Evolutionary conservation across 768 basidiomycete genomes (phyloP).

Genomic region (Amanita thiersii): DNA sequence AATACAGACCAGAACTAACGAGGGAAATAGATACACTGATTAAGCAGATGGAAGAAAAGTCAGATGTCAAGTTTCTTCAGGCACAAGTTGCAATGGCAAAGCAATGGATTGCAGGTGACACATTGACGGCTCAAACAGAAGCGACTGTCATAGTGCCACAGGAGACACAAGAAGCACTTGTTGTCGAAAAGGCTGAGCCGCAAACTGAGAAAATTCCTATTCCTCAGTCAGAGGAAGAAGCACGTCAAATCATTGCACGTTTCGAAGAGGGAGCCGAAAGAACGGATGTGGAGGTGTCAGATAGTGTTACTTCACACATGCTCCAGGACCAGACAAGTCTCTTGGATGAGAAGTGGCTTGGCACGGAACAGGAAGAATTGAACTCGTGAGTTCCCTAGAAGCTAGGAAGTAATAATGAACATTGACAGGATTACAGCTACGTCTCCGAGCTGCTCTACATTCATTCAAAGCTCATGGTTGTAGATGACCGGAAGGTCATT

Average conservation of each 20-base stretch:
- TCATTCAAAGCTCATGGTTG: constrained; percentile 89
- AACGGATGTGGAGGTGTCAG: constrained; percentile 58
- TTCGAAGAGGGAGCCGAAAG: constrained; percentile 69
- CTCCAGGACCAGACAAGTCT: constrained; percentile 54
- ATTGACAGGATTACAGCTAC: constrained; percentile 39
- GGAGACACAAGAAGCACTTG: constrained; percentile 39
- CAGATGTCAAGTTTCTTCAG: constrained; percentile 74
- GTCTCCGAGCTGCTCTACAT: constrained; percentile 79
- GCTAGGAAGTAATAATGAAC: constrained; percentile 5
- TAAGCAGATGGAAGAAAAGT: constrained; percentile 59
- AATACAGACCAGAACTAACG: background rate
- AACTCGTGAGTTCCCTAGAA: constrained; percentile 47
- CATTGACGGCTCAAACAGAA: constrained; percentile 33
- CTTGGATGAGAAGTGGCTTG: constrained; percentile 78
- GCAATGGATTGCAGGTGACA: constrained; percentile 56
- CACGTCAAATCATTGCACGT: constrained; percentile 51
- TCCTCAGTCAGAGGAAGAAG: constrained; percentile 61
- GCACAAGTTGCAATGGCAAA: constrained; percentile 82
- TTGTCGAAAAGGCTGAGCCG: constrained; percentile 39
- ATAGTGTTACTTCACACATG: constrained; percentile 79
- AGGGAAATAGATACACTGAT: constrained; percentile 35
- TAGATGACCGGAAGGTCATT: constrained; percentile 86
- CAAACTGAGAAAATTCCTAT: constrained; percentile 59
- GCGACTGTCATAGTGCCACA: constrained; percentile 53
- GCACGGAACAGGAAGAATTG: constrained; percentile 75